phyloP scores from a whole-genome alignment of 441 rosid species.

The Erodium texanum region DNA sequence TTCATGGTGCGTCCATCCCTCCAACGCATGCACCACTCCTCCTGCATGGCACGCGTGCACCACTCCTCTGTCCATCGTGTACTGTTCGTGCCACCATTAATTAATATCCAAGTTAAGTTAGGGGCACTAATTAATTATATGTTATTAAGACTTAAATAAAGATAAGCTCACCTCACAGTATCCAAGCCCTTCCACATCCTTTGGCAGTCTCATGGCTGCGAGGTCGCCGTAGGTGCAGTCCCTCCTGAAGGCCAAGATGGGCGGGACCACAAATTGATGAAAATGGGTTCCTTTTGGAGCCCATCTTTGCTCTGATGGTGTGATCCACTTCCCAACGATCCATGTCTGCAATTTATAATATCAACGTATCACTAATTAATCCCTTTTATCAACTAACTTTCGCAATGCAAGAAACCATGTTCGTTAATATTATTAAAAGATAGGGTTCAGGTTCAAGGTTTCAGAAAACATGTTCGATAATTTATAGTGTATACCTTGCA shows the following conservation, averaged over 20 bases:
- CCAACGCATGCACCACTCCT: conserved; percentile 74
- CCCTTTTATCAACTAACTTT: too few relatives aligned
- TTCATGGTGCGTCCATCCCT: conserved; percentile 90
- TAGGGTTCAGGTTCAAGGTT: too few relatives aligned
- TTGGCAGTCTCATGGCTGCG: conserved; percentile 91
- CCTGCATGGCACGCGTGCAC: conserved; percentile 99
- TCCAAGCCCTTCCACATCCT: conserved; percentile 82
- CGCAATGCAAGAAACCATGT: too few relatives aligned
- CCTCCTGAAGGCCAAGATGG: conserved; percentile 55
- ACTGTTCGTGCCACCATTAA: too few relatives aligned
- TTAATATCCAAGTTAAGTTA: too few relatives aligned
- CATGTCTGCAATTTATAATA: conserved; percentile 45
- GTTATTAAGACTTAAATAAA: too few relatives aligned
- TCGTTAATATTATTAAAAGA: too few relatives aligned
- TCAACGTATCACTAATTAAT: not conserved
- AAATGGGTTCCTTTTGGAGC: conserved; percentile 87
- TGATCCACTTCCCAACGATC: conserved; percentile 96
- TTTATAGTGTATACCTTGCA: too few relatives aligned
- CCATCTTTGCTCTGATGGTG: conserved; percentile 79
- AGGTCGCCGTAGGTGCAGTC: conserved; percentile 87
- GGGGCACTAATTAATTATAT: too few relatives aligned
- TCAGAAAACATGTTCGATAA: too few relatives aligned
- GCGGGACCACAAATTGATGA: conserved; percentile 96
- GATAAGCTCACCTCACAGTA: conserved; percentile 61
- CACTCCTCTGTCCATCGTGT: conserved; percentile 86